phyloP scores from a whole-genome alignment of 202 grass and related monocot species.

The Musa balbisiana region DNA sequence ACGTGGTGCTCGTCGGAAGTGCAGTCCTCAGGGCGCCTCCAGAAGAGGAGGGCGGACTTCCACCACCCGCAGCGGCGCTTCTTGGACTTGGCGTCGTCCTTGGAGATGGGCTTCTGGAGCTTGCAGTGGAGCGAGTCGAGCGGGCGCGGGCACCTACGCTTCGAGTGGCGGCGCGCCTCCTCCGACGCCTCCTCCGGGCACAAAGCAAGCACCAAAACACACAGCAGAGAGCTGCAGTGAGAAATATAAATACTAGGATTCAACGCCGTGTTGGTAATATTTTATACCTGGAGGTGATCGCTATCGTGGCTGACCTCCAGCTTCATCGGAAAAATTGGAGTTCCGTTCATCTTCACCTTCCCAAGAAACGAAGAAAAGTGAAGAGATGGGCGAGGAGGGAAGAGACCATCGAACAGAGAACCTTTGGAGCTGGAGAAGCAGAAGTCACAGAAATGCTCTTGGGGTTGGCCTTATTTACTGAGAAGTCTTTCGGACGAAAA shows the following conservation, averaged over 20 bases:
- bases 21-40: constrained; percentile 21
- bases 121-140: constrained; percentile 39
- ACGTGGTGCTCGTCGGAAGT: not conserved
- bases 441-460: too few species aligned
- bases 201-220: not conserved
- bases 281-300: constrained; percentile 30
- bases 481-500: too few species aligned
- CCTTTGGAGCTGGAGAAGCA: too few species aligned
- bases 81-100: constrained; percentile 27
- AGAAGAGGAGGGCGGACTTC: constrained; percentile 41
- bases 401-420: too few species aligned
- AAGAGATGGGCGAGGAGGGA: not conserved
- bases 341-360: not conserved
- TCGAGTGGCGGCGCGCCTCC: constrained; percentile 9
- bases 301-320: constrained; percentile 30
- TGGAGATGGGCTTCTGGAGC: constrained; percentile 37
- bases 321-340: constrained; percentile 35
- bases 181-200: constrained; percentile 2
- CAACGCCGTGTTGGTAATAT: not conserved
- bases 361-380: not conserved
- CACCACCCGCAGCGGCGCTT: constrained; percentile 42
- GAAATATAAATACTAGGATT: not conserved
- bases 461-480: too few species aligned
- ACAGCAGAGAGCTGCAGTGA: not conserved
- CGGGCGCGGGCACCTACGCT: constrained; percentile 1